Evolutionary conservation across 805 yeast genomes (phyloP), one percentile per base, ranked within the genome.

Genomic region (Saccharomyces eubayanus): DNA sequence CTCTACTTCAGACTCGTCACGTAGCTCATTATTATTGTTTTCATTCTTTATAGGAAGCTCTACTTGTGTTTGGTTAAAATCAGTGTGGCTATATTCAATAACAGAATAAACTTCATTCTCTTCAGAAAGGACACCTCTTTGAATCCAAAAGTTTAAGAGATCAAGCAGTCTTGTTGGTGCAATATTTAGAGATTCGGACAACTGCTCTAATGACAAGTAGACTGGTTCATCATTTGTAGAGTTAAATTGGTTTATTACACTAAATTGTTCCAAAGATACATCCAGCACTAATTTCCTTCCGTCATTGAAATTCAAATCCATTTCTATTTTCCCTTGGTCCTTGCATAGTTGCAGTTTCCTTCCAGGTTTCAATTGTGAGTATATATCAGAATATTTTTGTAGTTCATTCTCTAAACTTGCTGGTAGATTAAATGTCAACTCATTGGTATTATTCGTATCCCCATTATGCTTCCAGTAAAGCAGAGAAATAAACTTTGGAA

Each of bases 231-330:
- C 21, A 36, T 36, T 14, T 24, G n/a, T 24, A 29, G 28, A 40
- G 46, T 76, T 67, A 59, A 85, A 85, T 10, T 75, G 66, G 21
- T 72, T 65, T 8, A 87, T 77, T 3, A 88, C 79, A 0, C 85
- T 72, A 1, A 94, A 95, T 57, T 82, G 82, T 43, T 81, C 86
- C 0, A 96, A 85, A 1, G 85, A 66, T 0, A 86, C 96, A 6
- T 72, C 72, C 56, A 79, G 75, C 0, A 62, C 57, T 24, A 65
- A 51, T 0, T 54, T 54, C 11, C 77, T 67, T n/a, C 60, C 59
- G 51, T 78, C 83, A 12, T 73, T 72, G n/a, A 86, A 67, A 43
- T 73, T 79, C 9, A 92, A 67, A 2, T 80, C 81, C 1, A 94
- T 58, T 4, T 76, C 77, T 0, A 87, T 90, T 0, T 71, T 62